Conservation (phyloP, 306 rosid species). For the Amphicarpaea edgeworthii region DNA sequence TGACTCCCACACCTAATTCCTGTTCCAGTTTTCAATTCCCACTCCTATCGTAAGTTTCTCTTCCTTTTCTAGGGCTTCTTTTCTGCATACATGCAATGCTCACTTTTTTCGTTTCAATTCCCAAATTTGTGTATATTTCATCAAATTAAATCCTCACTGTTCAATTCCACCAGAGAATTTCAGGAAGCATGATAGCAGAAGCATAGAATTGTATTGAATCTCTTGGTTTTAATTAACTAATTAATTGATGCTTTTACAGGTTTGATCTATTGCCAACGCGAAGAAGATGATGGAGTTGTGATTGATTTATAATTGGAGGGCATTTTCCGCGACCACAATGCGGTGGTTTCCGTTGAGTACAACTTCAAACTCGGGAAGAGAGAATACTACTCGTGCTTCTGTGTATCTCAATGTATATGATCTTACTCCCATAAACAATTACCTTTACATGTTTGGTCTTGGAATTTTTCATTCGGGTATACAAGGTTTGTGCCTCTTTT, state of each 20-base stretch:
- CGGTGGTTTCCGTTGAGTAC: slow-evolving; percentile 72
- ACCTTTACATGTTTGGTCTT: slow-evolving; percentile 79
- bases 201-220: slow-evolving; percentile 31
- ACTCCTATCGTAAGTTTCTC: slow-evolving; percentile 30
- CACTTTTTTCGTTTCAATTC: not conserved
- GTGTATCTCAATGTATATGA: slow-evolving; percentile 95
- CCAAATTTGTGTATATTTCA: not conserved
- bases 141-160: not conserved
- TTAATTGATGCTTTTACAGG: slow-evolving; percentile 31
- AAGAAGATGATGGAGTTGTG: slow-evolving; percentile 56
- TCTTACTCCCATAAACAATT: slow-evolving; percentile 86
- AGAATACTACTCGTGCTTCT: slow-evolving; percentile 43
- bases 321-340: slow-evolving; percentile 52
- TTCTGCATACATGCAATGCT: not conserved
- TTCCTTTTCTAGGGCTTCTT: slow-evolving; percentile 41
- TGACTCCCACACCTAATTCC: not conserved
- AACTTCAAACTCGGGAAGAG: slow-evolving; percentile 50
- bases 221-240: not conserved
- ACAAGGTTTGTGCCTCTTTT: slow-evolving; percentile 60
- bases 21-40: slow-evolving; percentile 36
- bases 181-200: not conserved
- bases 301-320: slow-evolving; percentile 49
- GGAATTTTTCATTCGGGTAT: slow-evolving; percentile 96
- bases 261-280: not conserved
- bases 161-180: slow-evolving; percentile 12